Evolutionary conservation across 148 eudicot species (phyloP).

Genomic region (Heliosperma pusillum): DNA sequence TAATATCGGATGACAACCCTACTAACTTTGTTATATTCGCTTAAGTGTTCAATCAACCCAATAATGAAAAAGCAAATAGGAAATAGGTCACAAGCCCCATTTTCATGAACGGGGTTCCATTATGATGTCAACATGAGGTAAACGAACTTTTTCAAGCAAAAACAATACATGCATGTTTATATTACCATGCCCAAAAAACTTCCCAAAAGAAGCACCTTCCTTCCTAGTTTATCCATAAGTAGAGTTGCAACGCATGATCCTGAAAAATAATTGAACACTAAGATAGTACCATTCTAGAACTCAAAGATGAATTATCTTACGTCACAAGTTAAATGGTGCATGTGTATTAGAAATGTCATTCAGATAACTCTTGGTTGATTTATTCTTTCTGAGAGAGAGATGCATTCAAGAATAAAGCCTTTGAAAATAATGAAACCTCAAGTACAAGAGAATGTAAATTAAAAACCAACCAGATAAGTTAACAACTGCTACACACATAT

Average conservation of each 20-base stretch:
- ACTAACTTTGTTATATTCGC: not conserved
- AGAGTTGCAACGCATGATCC: conserved; percentile 70
- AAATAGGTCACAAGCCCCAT: not conserved
- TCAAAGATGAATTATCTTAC: not conserved
- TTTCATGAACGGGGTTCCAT: not conserved
- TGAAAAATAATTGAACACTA: conserved; percentile 23
- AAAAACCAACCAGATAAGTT: conserved; percentile 53
- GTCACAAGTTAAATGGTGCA: not conserved
- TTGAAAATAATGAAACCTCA: not conserved
- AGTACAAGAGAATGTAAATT: not conserved
- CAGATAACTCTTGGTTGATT: not conserved
- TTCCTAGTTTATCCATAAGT: conserved; percentile 87
- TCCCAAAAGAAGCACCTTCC: conserved; percentile 75
- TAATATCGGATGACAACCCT: not conserved
- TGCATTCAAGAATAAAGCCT: not conserved
- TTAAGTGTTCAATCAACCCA: not conserved
- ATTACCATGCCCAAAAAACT: conserved; percentile 82
- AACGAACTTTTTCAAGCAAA: not conserved
- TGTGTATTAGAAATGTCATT: not conserved
- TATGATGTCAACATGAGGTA: not conserved
- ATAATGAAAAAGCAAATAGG: no score
- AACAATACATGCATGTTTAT: not conserved
- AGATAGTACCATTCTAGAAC: not conserved
- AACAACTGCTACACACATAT: conserved; percentile 58
- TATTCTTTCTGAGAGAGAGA: not conserved